Percentiles rank a stretch among this genome's conserved stretches.
These are phyloP conservation scores for Plasmodium fragile DNA, from an alignment of 169 alveolate species.

Conservation along the genomic window DNA sequence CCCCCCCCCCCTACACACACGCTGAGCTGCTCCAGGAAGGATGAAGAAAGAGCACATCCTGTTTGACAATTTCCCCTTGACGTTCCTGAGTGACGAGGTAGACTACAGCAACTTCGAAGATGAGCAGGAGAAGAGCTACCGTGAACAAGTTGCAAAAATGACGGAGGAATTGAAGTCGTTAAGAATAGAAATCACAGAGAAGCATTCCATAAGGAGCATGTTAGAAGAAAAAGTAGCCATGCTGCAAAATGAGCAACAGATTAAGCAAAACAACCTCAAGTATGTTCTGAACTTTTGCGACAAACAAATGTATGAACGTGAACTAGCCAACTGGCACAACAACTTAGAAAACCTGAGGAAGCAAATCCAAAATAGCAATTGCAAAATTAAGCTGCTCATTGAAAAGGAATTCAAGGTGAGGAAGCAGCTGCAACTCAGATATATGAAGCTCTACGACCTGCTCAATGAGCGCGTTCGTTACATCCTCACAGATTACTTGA, in stretches of 20 bases:
- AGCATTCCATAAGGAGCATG: slow-evolving; percentile 26
- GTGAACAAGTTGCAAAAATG: slow-evolving; percentile 33
- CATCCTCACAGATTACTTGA: slow-evolving; percentile 40
- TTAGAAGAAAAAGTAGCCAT: slow-evolving; percentile 50
- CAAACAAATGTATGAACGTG: slow-evolving; percentile 56
- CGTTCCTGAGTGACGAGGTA: slow-evolving; percentile 41
- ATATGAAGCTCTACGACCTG: slow-evolving; percentile 51
- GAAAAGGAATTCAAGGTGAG: slow-evolving; percentile 73
- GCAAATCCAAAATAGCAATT: slow-evolving; percentile 63
- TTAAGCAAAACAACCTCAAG: slow-evolving; percentile 40
- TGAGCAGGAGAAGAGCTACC: slow-evolving; percentile 37
- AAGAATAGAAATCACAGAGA: slow-evolving; percentile 65
- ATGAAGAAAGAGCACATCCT: slow-evolving; percentile 58
- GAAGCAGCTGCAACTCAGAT: slow-evolving; percentile 32
- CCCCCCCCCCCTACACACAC: not conserved
- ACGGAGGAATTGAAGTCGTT: slow-evolving; percentile 21
- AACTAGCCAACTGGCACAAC: slow-evolving; percentile 8
- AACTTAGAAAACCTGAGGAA: slow-evolving; percentile 19
- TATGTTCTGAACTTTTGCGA: slow-evolving; percentile 47
- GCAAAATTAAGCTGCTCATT: slow-evolving; percentile 50
- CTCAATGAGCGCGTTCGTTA: slow-evolving; percentile 50
- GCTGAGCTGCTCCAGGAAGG: not conserved
- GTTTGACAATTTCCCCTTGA: slow-evolving; percentile 64
- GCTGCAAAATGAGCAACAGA: slow-evolving; percentile 61
- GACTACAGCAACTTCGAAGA: slow-evolving; percentile 21